These are phyloP conservation scores for Solanum aculeatissimum DNA, from an alignment of 305 asterid genomes.

Conservation along the genomic window DNA sequence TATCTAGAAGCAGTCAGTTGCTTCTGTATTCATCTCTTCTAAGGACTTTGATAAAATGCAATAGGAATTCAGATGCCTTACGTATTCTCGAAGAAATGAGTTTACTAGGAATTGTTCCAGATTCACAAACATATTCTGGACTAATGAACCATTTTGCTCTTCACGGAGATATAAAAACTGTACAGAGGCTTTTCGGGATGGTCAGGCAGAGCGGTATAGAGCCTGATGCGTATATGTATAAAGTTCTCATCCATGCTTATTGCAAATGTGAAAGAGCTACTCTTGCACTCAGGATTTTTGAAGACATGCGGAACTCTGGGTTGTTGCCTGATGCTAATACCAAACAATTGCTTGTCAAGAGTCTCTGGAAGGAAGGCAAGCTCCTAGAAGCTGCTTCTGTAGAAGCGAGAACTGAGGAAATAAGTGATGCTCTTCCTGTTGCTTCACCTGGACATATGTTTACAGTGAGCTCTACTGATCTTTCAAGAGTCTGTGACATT, in stretches of 20 bases:
- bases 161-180: slow-evolving; percentile 64
- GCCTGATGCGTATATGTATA: slow-evolving; percentile 80
- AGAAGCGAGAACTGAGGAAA: slow-evolving; percentile 56
- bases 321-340: slow-evolving; percentile 50
- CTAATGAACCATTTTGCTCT: slow-evolving; percentile 84
- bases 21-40: slow-evolving; percentile 63
- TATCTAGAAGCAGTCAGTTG: slow-evolving; percentile 34
- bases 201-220: slow-evolving; percentile 63
- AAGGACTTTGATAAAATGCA: slow-evolving; percentile 70
- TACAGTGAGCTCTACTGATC: slow-evolving; percentile 60
- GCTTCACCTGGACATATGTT: slow-evolving; percentile 66
- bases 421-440: slow-evolving; percentile 25
- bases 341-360: slow-evolving; percentile 64
- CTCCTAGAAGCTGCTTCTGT: slow-evolving; percentile 85
- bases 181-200: slow-evolving; percentile 78
- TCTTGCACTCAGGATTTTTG: slow-evolving; percentile 64
- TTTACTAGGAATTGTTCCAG: slow-evolving; percentile 48
- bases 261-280: slow-evolving; percentile 82
- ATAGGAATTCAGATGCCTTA: slow-evolving; percentile 47
- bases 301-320: slow-evolving; percentile 58
- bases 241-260: slow-evolving; percentile 68
- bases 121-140: slow-evolving; percentile 70
- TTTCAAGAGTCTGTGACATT: slow-evolving; percentile 37
- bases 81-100: slow-evolving; percentile 80
- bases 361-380: slow-evolving; percentile 94